phyloP scores from a whole-genome alignment of 78 protist genomes.

The Dictyostelium purpureum region DNA sequence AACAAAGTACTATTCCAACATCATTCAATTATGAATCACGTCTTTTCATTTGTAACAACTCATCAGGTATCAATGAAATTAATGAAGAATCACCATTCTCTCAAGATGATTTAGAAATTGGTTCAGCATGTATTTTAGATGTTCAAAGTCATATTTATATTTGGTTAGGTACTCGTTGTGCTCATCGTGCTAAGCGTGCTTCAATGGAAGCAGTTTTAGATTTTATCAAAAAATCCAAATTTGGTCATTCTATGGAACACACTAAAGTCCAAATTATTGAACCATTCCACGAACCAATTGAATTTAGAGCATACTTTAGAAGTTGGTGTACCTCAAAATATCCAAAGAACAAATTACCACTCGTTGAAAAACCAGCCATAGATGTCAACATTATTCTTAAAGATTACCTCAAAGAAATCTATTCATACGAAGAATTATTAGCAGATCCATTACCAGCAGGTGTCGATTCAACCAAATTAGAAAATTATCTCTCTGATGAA shows the following conservation, averaged over 20 bases:
- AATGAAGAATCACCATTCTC: conserved; percentile 38
- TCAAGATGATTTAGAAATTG: conserved; percentile 74
- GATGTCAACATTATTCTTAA: conserved; percentile 42
- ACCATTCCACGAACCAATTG: conserved; percentile 59
- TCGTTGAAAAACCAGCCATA: conserved; percentile 32
- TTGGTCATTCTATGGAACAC: conserved; percentile 6
- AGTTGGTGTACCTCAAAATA: conserved; percentile 54
- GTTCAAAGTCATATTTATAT: conserved; percentile 47
- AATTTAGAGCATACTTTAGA: conserved; percentile 49
- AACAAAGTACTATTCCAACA: neutral
- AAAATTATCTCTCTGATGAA: conserved; percentile 58
- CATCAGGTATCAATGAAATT: conserved; percentile 70
- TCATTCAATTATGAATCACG: conserved; percentile 6
- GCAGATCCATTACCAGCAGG: conserved; percentile 76
- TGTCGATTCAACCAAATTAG: conserved; percentile 59
- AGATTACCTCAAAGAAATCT: conserved; percentile 68
- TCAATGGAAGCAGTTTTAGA: conserved; percentile 54
- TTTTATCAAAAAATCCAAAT: conserved; percentile 21
- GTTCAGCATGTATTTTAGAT: conserved; percentile 41
- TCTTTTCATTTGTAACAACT: conserved; percentile 33
- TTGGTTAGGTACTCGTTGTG: conserved; percentile 51
- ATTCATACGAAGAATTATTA: conserved; percentile 70
- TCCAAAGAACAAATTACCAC: conserved; percentile 61
- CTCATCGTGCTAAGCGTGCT: conserved; percentile 37
- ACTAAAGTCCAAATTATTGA: conserved; percentile 18